A percentile compares a stretch with the other conserved stretches of the same genome.
phyloP scores from a whole-genome alignment of 345 rosid species.

The Triadica sebifera region DNA sequence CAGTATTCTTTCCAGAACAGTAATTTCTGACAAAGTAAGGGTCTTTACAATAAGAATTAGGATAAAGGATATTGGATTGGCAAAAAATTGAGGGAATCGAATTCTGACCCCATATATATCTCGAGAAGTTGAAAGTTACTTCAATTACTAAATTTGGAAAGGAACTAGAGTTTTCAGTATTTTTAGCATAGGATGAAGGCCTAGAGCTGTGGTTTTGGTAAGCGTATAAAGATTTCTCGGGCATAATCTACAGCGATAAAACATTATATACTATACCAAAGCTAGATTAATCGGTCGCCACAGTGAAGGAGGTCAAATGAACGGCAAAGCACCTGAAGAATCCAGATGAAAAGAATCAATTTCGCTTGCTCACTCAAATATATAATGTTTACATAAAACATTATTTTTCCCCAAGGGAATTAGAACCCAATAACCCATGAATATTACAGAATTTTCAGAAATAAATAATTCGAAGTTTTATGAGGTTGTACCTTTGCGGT shows the following conservation, averaged over 20 bases:
- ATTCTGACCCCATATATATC: slow-evolving; percentile 24
- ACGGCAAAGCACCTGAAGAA: no score
- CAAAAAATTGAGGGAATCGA: slow-evolving; percentile 16
- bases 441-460: no score
- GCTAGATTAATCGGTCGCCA: no score
- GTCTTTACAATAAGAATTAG: neutral
- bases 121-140: slow-evolving; percentile 15
- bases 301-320: no score
- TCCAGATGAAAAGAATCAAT: no score
- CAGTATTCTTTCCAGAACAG: slow-evolving; percentile 37
- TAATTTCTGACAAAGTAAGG: slow-evolving; percentile 39
- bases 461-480: no score
- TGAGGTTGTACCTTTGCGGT: no score
- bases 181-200: slow-evolving; percentile 24
- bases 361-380: no score
- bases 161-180: slow-evolving; percentile 20
- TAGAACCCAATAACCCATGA: no score
- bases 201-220: slow-evolving; percentile 27
- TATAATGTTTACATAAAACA: no score
- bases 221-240: slow-evolving; percentile 37
- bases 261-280: slow-evolving; percentile 12
- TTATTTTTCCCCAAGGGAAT: no score
- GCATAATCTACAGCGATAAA: slow-evolving; percentile 21
- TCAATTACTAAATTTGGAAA: slow-evolving; percentile 11
- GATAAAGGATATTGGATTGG: slow-evolving; percentile 23